Evolutionary conservation across 352 stramenopile species (phyloP).

Genomic region (Phytophthora syringae): DNA sequence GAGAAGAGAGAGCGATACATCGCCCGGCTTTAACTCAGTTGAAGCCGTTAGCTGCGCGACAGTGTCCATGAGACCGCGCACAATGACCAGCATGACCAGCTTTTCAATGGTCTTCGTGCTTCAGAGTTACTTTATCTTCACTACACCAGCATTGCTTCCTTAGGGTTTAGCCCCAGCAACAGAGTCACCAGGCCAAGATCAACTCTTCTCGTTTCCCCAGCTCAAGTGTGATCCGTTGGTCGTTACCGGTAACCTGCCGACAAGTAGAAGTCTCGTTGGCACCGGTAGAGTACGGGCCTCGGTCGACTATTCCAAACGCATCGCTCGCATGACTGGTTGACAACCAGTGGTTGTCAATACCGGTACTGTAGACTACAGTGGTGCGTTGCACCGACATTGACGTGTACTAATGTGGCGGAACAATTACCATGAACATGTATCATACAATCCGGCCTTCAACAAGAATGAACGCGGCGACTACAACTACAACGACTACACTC

Average conservation of each 20-base stretch:
- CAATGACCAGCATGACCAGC: conserved; percentile 1
- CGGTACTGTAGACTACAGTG: no score
- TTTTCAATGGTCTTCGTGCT: not conserved
- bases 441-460: conserved; percentile 11
- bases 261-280: not conserved
- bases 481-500: conserved; percentile 29
- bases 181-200: not conserved
- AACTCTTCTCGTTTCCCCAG: not conserved
- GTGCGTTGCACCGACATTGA: conserved; percentile 7
- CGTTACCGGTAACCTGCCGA: no score
- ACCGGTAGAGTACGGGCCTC: conserved; percentile 14
- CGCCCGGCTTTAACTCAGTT: conserved; percentile 12
- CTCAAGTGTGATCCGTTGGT: not conserved
- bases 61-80: conserved; percentile 18
- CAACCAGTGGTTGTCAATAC: no score
- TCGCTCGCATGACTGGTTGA: no score
- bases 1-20: not conserved
- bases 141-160: not conserved
- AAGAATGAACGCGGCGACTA: conserved; percentile 20
- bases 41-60: conserved; percentile 25
- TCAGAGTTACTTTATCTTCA: not conserved
- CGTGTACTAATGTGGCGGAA: no score
- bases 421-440: not conserved
- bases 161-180: no score
- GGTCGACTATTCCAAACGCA: conserved; percentile 24